Base-by-base conservation (phyloP, 225 moss, liverwort and hornwort genomes). In the Ulota crispa region DNA sequence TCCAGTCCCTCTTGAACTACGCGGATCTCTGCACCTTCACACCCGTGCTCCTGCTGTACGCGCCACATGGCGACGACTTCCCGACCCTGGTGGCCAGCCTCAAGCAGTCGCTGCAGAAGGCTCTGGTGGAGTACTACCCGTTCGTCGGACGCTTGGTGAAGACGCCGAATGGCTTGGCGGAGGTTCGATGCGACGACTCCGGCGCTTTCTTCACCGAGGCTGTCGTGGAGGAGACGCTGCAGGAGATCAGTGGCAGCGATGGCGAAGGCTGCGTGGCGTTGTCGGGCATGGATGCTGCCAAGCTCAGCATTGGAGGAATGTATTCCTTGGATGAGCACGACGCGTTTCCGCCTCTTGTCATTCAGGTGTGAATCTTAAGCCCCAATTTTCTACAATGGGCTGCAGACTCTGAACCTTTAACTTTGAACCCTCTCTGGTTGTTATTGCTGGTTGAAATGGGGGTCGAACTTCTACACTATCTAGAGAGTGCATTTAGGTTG, bases 121-220 rank as follows among this genome's bases (percentile, higher is more conserved):
- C 76, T 0, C 24, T 86, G 55, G 89, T 82, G 24, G 68, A 59
- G 71, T 89, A 65, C 68, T 86, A 89, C 20, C 86, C 86, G 0
- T 89, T 86, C 61, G 89, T 86, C 28, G 89, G 86, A 47, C 78
- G 86, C 9, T 56, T 84, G 3, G 45, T 72, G 36, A 84, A 65
- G 66, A 81, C 75, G 6, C 28, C 32, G 19, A 36, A 79, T 83
- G 84, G 81, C 13, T 8, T 19, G 43, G 9, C 3, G 52, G 78
- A 70, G 66, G 61, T 86, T 0, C 37, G 77, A 7, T 89, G 89
- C 30, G 75, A 89, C 9, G 86, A 89, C 79, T 42, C 79, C 0
- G 89, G 86, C 1, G 86, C 83, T 11, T 86, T 78, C 67, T 84
- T 89, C 62, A 86, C 86, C 2, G 81, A 81, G 47, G 86, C 43